Percentiles rank a stretch among this genome's conserved stretches.
These are phyloP conservation scores for Xylaria telfairii DNA, from an alignment of 495 filamentous ascomycete genomes.

Conservation along the genomic window DNA sequence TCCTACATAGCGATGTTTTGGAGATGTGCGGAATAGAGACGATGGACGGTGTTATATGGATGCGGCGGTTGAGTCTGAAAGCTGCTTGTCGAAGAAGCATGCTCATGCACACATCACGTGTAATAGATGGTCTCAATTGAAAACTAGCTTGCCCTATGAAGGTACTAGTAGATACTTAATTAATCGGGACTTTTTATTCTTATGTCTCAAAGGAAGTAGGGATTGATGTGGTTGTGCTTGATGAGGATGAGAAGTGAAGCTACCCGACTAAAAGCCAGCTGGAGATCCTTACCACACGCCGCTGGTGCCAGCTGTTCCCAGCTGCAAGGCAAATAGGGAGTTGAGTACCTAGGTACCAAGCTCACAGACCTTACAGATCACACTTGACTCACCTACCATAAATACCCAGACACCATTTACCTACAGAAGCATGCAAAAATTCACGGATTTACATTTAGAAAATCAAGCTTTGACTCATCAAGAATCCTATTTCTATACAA, in stretches of 20 bases:
- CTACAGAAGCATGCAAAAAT: no score
- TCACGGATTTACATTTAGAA: neutral
- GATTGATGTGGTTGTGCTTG: neutral
- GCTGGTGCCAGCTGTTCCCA: neutral
- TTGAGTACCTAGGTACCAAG: no score
- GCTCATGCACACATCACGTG: neutral
- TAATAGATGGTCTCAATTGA: neutral
- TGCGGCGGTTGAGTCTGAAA: neutral
- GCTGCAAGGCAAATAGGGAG: neutral
- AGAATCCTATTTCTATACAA: neutral
- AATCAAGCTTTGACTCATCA: neutral
- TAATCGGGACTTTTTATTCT: neutral
- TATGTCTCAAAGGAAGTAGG: neutral
- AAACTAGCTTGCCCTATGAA: neutral
- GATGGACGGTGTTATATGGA: neutral
- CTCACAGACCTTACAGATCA: no score
- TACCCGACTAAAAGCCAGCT: no score
- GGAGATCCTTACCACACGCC: neutral
- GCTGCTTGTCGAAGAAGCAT: slow-evolving; percentile 8
- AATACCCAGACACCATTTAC: no score
- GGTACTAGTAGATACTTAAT: neutral
- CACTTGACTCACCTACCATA: no score
- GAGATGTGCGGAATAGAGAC: neutral
- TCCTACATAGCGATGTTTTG: slow-evolving; percentile 23
- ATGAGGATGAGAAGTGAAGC: neutral